Evolutionary conservation across 306 rosid species (phyloP), one percentile per base, ranked within the genome.

Genomic region (Vigna hirtella): DNA sequence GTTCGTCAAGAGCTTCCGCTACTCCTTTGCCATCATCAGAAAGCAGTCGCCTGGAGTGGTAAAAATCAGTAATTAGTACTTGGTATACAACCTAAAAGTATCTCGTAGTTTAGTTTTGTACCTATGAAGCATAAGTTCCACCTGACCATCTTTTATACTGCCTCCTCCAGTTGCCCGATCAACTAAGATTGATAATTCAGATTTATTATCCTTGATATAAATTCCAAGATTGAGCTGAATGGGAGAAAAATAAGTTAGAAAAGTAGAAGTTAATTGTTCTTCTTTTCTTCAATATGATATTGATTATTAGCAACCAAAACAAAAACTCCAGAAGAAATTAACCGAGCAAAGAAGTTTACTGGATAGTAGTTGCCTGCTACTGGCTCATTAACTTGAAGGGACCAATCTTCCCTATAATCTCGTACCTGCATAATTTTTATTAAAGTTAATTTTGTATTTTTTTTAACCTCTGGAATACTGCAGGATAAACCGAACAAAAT

Each of bases 71-170:
- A 32, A 32, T 62, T 61, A 30, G 11, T 61, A 30, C 11, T 61
- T 61, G 32, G 66, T 61, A 30, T 30, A 14, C 66, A 61, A 61
- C 14, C 16, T 28, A 62, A 32, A 32, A 32, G n/a, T 1, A 15
- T 32, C 68, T 32, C 0, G 26, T 20, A 62, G 22, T 62, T 34
- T 34, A 32, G 12, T 32, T 62, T 30, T 26, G n/a, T 61, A 61
- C 66, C 66, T 61, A 61, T 61, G 66, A 61, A 61, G 66, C 66
- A 61, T 61, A 14, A 61, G 66, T 61, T 61, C 66, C 66, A 61
- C 12, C 2, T 30, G 66, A 61, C 66, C 66, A 61, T 30, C 22
- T 30, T 15, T 61, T 40, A 61, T 61, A 61, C 66, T 61, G 43
- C 42, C 66, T 14, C 66, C 66, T 61, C 66, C 66, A 14, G 66